Conservation (phyloP, 257 asterid species). For the Solanum rostratum region DNA sequence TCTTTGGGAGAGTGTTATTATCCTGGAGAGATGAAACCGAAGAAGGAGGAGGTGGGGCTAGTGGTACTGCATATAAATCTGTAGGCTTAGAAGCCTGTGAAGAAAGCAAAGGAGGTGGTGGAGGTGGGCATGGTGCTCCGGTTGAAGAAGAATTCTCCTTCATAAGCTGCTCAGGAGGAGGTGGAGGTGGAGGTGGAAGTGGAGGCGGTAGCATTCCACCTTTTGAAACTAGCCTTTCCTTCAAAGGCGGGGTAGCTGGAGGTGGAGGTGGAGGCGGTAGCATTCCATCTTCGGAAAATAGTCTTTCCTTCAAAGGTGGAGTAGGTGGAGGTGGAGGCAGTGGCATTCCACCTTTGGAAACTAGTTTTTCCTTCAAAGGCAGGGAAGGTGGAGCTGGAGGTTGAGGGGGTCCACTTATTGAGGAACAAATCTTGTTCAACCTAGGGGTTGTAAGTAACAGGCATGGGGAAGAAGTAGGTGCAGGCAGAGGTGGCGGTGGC, state of each 20-base stretch:
- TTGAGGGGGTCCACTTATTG: conserved; percentile 8
- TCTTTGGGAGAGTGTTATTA: background rate
- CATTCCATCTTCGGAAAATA: background rate
- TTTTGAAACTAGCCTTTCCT: too few relatives aligned
- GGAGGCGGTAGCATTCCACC: too few relatives aligned
- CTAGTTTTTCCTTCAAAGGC: background rate
- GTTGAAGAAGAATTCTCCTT: conserved; percentile 1
- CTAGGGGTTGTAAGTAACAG: background rate
- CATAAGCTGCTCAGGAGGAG: conserved; percentile 4
- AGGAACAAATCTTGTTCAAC: background rate
- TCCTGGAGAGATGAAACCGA: background rate
- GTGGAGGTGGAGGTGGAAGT: background rate
- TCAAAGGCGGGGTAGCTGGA: background rate
- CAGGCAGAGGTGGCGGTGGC: background rate
- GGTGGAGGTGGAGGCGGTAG: background rate
- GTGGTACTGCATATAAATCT: conserved; percentile 12
- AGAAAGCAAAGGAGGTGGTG: background rate
- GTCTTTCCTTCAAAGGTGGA: background rate
- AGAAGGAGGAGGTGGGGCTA: conserved; percentile 15
- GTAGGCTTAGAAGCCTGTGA: background rate
- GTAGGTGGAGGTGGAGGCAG: background rate
- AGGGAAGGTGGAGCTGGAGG: conserved; percentile 1
- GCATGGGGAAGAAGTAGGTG: background rate
- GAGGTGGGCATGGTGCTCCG: conserved; percentile 5
- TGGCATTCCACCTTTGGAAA: background rate